Evolutionary conservation across 768 basidiomycete species (phyloP), one percentile per base, ranked within the genome.

Genomic region (Termitomyces sp.): DNA sequence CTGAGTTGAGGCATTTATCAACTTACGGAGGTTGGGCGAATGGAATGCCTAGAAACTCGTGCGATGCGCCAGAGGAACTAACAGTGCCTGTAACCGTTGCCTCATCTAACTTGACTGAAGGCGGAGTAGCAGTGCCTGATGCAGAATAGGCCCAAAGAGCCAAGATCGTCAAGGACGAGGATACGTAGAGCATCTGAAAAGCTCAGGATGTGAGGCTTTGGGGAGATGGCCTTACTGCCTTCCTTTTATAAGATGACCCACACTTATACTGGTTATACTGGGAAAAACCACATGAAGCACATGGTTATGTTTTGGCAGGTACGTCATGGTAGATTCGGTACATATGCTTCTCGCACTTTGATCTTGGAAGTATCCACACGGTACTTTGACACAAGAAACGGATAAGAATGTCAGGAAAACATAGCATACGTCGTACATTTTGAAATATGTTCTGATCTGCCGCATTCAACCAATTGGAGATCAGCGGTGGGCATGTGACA

Each of bases 11-110:
- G 29, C 12, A 20, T 13, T 9, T 1, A 15, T 28, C 3, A 46
- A 68, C 79, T 62, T 60, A 82, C 81, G 80, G 79, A 20, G 80
- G 73, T 59, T 75, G 63, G 1, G 80, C 80, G 54, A 76, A 83
- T 5, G 80, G 80, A 42, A 83, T 80, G 2, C 81, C 80, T 2
- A 80, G 65, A 59, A 79, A 83, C 49, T 74, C 70, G 20, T 72
- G 64, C 3, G 75, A 62, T 4, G 57, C 45, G 1, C 73, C 74
- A 41, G 73, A 68, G 4, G 64, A 5, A 46, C 55, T 56, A 6
- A 48, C 65, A 10, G 66, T 54, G 1, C 81, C 81, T 36, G 75
- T 73, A 41, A 83, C 69, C 13, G 72, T 77, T 3, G 73, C 81
- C 28, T 65, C 61, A 59, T 79, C 78, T 33, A 82, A 68, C 0